Conservation (phyloP, 2,329 filamentous ascomycete species). For the Ascochyta koolunga region DNA sequence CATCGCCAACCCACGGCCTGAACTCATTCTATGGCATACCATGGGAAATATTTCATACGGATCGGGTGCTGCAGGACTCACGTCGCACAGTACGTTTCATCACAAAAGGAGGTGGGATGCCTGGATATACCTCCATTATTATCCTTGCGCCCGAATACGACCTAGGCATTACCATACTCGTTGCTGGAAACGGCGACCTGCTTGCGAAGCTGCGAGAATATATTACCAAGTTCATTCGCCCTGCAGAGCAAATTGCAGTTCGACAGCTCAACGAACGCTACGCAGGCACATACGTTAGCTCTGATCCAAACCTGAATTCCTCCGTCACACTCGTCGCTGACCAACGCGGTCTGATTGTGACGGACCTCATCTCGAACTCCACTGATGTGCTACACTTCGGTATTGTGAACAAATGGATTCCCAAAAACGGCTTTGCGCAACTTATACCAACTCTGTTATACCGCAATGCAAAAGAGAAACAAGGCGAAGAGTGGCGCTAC, state of each 20-base stretch:
- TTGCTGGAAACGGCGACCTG: constrained; percentile 33
- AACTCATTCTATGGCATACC: constrained; percentile 55
- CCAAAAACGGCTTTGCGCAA: constrained; percentile 25
- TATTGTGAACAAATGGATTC: neutral
- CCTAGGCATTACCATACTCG: constrained; percentile 52
- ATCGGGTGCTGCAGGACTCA: constrained; percentile 46
- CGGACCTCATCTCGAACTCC: constrained; percentile 38
- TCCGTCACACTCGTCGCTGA: constrained; percentile 34
- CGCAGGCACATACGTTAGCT: constrained; percentile 33
- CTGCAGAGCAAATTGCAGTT: constrained; percentile 43
- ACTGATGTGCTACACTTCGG: constrained; percentile 29
- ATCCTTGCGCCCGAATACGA: constrained; percentile 53
- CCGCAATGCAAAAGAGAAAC: constrained; percentile 29
- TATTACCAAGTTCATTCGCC: constrained; percentile 39
- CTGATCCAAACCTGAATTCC: constrained; percentile 31
- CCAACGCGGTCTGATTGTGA: constrained; percentile 36
- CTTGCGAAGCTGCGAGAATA: constrained; percentile 36
- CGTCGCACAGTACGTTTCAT: constrained; percentile 51
- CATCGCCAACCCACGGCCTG: constrained; percentile 44
- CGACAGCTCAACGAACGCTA: constrained; percentile 35
- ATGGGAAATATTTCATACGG: constrained; percentile 55
- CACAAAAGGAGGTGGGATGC: constrained; percentile 53
- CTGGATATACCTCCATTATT: constrained; percentile 51
- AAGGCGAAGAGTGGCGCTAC: constrained; percentile 47
- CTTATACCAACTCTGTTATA: constrained; percentile 39